These are phyloP conservation scores for Plasmopara muralis DNA, from an alignment of 352 stramenopile genomes.

Conservation along the genomic window DNA sequence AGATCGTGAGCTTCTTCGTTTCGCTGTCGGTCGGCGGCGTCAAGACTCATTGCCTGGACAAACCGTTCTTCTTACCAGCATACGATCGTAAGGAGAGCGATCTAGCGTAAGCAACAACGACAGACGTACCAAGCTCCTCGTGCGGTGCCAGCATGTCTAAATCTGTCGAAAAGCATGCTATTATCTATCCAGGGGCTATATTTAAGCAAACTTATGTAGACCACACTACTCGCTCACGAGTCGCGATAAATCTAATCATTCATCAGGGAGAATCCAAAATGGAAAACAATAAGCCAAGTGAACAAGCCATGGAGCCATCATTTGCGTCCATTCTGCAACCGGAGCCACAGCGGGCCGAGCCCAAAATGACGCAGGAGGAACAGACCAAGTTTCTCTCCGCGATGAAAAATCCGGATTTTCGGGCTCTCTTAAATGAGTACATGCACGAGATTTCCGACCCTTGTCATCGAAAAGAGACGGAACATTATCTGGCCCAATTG, in stretches of 20 bases:
- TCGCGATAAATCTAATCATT: no score
- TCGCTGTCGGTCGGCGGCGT: constrained; percentile 25
- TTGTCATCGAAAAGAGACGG: constrained; percentile 80
- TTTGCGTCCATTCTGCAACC: constrained; percentile 37
- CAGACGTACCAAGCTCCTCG: constrained; percentile 31
- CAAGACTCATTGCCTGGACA: constrained; percentile 28
- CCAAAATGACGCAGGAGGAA: constrained; percentile 31
- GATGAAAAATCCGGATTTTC: constrained; percentile 89
- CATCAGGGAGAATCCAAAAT: background rate
- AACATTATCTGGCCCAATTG: constrained; percentile 85
- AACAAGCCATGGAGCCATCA: background rate
- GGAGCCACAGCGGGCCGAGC: constrained; percentile 6
- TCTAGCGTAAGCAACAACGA: background rate
- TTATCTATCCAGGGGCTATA: no score
- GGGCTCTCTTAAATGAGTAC: constrained; percentile 90
- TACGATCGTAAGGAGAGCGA: background rate
- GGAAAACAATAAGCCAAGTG: background rate
- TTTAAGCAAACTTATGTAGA: no score
- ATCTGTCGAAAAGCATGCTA: background rate
- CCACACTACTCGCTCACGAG: no score
- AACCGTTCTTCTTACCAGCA: constrained; percentile 35
- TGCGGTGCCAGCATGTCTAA: constrained; percentile 33
- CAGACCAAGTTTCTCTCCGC: constrained; percentile 84
- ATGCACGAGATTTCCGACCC: constrained; percentile 92
- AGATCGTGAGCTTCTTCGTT: constrained; percentile 12